Base-by-base conservation (phyloP, 2,329 filamentous ascomycete genomes). In the Verticillium isaacii region DNA sequence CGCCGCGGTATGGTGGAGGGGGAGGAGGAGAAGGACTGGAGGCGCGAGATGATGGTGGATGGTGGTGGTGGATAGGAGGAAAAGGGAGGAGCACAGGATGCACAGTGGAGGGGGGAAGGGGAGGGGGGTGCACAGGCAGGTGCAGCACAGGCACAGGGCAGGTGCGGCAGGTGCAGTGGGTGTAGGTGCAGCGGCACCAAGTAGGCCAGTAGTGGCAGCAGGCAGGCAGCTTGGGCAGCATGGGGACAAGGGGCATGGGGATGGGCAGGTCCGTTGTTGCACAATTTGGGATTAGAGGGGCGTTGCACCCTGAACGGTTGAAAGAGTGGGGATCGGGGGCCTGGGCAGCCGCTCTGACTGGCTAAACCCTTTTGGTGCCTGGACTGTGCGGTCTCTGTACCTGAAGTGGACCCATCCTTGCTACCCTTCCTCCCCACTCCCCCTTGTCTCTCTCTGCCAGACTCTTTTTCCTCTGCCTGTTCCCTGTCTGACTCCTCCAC, bases 31-130 rank as follows among this genome's bases (percentile, higher is more conserved):
- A 56, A 25, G 34, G 25, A 34, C 25, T n/a, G 29, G 9, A 32
- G 55, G 55, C 55, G 55, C 55, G 55, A 57, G 55, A 37, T 34
- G 55, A 34, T 57, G 55, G 41, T 59, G 60, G 41, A 59, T 55
- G 57, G 57, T 54, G 39, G 41, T 17, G 60, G 37, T 32, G 63
- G 61, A 63, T 56, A 56, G 37, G 39, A 50, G 41, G 63, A 59
- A 63, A 59, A 56, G 61, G 59, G 57, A 50, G 52, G 61, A 58
- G 60, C 59, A 56, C 41, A 19, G 32, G 57, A 19, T 58, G 37
- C 32, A 39, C 25, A 32, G 55, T 57, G 17, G 17, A 25, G 50
- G 19, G 50, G 50, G 45, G 4, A 19, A 7, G 39, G 39, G n/a
- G 5, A 8, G 17, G 55, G 50, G 19, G 50, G 50, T 19, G 45